Percentiles rank a stretch among this genome's conserved stretches.
These are phyloP conservation scores for Hericium rajendrae DNA, from an alignment of 768 basidiomycete species.

Conservation along the genomic window DNA sequence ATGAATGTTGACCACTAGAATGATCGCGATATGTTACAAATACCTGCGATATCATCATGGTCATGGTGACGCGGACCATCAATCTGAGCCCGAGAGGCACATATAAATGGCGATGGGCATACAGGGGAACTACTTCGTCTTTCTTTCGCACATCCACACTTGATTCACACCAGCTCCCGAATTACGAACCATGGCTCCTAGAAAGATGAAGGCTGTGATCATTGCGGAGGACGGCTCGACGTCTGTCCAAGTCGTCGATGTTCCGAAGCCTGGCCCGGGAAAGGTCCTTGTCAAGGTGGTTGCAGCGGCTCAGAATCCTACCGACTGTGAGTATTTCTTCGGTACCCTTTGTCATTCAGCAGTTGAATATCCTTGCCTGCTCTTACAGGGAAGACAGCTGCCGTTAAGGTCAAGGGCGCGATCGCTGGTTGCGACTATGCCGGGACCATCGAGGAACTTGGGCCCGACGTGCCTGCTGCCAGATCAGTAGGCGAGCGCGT, in stretches of 20 bases:
- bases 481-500: conserved; percentile 10
- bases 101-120: too few species aligned
- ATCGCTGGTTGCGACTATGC: conserved; percentile 9
- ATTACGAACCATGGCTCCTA: background rate
- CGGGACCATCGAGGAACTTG: conserved; percentile 10
- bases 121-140: too few species aligned
- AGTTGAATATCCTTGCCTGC: background rate
- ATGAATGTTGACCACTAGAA: too few species aligned
- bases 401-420: background rate
- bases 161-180: too few species aligned
- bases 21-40: too few species aligned
- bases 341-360: background rate
- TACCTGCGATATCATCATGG: too few species aligned
- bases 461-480: conserved; percentile 5
- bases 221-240: background rate
- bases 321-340: background rate
- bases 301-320: conserved; percentile 1
- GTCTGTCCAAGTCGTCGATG: background rate
- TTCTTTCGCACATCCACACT: too few species aligned
- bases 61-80: too few species aligned
- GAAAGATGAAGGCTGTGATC: background rate
- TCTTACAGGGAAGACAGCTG: background rate
- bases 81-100: too few species aligned
- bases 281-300: conserved; percentile 1
- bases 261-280: background rate